phyloP scores from a whole-genome alignment of 805 yeast genomes.

The Scheffersomyces coipomensis region DNA sequence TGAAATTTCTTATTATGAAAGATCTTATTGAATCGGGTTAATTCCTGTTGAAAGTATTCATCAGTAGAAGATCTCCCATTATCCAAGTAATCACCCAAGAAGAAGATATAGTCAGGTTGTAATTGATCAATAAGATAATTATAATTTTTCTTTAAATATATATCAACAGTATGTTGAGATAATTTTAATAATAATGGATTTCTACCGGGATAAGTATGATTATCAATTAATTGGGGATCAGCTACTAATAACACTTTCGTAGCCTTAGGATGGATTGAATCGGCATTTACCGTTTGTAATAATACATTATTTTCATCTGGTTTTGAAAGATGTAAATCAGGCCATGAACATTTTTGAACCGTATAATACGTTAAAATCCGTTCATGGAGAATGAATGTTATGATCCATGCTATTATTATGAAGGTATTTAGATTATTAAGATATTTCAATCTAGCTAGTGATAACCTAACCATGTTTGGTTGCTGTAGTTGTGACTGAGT shows the following conservation, averaged over 20 bases:
- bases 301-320: constrained; percentile 3
- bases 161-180: constrained; percentile 42
- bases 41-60: constrained; percentile 26
- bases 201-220: constrained; percentile 44
- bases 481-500: no score
- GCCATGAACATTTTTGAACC: constrained; percentile 34
- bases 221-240: constrained; percentile 45
- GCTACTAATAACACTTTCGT: constrained; percentile 37
- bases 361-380: constrained; percentile 17
- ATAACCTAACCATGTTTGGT: not conserved
- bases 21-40: constrained; percentile 29
- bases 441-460: not conserved
- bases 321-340: constrained; percentile 1
- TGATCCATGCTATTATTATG: not conserved
- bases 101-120: constrained; percentile 35
- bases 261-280: not conserved
- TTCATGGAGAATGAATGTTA: not conserved
- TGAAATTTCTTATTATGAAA: constrained; percentile 19
- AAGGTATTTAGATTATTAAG: not conserved
- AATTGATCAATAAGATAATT: constrained; percentile 26
- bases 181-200: constrained; percentile 25
- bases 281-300: not conserved
- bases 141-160: constrained; percentile 37
- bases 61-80: constrained; percentile 36
- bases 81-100: constrained; percentile 43